Conservation (phyloP, 169 alveolate genomes). For the Plasmodium fragile region DNA sequence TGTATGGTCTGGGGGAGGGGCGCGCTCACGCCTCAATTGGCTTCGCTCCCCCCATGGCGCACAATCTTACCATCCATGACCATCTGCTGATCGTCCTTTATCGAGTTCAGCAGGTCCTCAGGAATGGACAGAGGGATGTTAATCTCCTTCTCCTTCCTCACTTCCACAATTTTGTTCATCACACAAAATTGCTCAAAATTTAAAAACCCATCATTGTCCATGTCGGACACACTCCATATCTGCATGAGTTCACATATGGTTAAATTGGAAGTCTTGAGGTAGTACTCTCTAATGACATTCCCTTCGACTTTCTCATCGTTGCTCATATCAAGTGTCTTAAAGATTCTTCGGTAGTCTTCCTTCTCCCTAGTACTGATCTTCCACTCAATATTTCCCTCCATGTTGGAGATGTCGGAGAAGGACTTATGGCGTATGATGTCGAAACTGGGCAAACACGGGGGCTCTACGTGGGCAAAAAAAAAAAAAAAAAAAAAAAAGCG, state of each 20-base stretch:
- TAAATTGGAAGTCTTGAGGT: slow-evolving; percentile 45
- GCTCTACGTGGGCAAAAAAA: neutral
- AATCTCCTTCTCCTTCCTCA: slow-evolving; percentile 44
- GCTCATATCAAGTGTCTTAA: slow-evolving; percentile 47
- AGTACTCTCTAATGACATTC: slow-evolving; percentile 39
- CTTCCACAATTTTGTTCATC: slow-evolving; percentile 65
- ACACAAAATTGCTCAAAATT: slow-evolving; percentile 53
- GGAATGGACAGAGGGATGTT: slow-evolving; percentile 53
- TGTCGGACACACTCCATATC: slow-evolving; percentile 64
- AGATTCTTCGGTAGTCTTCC: slow-evolving; percentile 33
- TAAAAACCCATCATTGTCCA: slow-evolving; percentile 67
- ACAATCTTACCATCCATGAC: slow-evolving; percentile 4
- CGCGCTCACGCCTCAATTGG: no score
- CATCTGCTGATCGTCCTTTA: neutral
- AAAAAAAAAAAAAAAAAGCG: neutral
- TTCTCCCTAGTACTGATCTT: slow-evolving; percentile 1
- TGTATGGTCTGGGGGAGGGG: neutral
- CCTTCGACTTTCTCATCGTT: slow-evolving; percentile 69
- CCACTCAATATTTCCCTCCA: slow-evolving; percentile 52
- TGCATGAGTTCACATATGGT: slow-evolving; percentile 66
- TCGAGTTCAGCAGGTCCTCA: slow-evolving; percentile 16
- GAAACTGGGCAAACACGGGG: slow-evolving; percentile 54
- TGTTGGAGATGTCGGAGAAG: slow-evolving; percentile 58
- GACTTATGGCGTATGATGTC: slow-evolving; percentile 67
- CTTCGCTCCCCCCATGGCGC: no score